A percentile compares a stretch with the other conserved stretches of the same genome.
Evolutionary conservation across 2,329 filamentous ascomycete species (phyloP).

Genomic region (Alternaria triticina): DNA sequence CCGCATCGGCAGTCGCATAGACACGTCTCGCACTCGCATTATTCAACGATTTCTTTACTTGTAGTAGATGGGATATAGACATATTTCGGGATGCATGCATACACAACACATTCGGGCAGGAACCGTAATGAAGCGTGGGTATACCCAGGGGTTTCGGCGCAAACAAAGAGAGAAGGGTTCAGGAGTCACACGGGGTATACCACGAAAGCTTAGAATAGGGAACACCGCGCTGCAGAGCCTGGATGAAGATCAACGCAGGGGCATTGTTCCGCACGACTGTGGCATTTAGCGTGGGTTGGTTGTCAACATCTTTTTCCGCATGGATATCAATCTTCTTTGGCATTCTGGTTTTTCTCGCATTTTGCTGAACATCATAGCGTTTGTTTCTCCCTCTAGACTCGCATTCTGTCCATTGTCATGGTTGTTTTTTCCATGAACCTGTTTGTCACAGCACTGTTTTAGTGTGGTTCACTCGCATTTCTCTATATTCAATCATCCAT

Average conservation of each 20-base stretch:
- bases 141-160: constrained; percentile 15
- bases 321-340: constrained; percentile 25
- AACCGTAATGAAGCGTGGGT: constrained; percentile 34
- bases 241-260: constrained; percentile 23
- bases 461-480: constrained; percentile 29
- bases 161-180: constrained; percentile 6
- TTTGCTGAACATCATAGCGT: constrained; percentile 38
- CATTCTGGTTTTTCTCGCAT: constrained; percentile 20
- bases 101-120: constrained; percentile 31
- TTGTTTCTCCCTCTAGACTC: constrained; percentile 19
- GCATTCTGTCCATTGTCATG: constrained; percentile 20
- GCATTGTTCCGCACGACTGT: constrained; percentile 38
- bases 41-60: constrained; percentile 1
- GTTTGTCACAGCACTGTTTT: constrained; percentile 31
- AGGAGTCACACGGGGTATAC: constrained; percentile 6
- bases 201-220: constrained; percentile 13
- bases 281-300: constrained; percentile 49
- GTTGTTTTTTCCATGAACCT: constrained; percentile 5
- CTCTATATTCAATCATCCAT: constrained; percentile 13
- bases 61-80: background rate
- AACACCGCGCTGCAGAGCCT: constrained; percentile 16
- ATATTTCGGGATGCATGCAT: constrained; percentile 3
- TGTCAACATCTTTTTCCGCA: constrained; percentile 21
- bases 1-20: constrained; percentile 9
- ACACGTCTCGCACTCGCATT: background rate